These are phyloP conservation scores for Pulicaria dysenterica DNA, from an alignment of 129 eudicot species.

Conservation along the genomic window DNA sequence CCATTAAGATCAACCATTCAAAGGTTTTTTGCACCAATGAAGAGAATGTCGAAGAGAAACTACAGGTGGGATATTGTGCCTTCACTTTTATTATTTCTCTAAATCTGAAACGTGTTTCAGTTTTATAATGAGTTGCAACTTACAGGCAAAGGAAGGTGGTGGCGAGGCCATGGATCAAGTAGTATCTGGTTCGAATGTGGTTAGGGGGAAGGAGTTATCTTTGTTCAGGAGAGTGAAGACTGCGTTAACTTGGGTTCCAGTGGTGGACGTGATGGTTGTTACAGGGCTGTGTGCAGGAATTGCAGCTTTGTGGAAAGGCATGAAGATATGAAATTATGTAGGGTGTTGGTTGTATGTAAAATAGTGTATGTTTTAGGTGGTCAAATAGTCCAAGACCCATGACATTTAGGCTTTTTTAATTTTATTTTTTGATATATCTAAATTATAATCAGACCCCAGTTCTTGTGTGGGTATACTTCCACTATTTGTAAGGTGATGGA, in stretches of 20 bases:
- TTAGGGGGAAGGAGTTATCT: neutral
- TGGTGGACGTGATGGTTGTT: slow-evolving; percentile 26
- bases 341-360: slow-evolving; percentile 1
- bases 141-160: neutral
- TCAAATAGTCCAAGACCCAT: slow-evolving; percentile 8
- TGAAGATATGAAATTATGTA: slow-evolving; percentile 8
- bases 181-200: slow-evolving; percentile 5
- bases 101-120: neutral
- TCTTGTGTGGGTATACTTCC: neutral
- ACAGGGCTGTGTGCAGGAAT: slow-evolving; percentile 40
- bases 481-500: no score
- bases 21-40: slow-evolving; percentile 19
- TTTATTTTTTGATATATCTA: slow-evolving; percentile 5
- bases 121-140: neutral
- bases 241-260: slow-evolving; percentile 1
- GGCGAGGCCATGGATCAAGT: slow-evolving; percentile 7
- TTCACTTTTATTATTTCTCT: neutral
- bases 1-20: slow-evolving; percentile 18
- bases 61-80: slow-evolving; percentile 32
- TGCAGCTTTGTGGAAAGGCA: slow-evolving; percentile 37
- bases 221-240: slow-evolving; percentile 21
- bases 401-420: slow-evolving; percentile 7
- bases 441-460: neutral
- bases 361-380: neutral
- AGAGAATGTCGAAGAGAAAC: slow-evolving; percentile 21